Evolutionary conservation across 345 rosid species (phyloP).

Genomic region (Eutrema japonicum): DNA sequence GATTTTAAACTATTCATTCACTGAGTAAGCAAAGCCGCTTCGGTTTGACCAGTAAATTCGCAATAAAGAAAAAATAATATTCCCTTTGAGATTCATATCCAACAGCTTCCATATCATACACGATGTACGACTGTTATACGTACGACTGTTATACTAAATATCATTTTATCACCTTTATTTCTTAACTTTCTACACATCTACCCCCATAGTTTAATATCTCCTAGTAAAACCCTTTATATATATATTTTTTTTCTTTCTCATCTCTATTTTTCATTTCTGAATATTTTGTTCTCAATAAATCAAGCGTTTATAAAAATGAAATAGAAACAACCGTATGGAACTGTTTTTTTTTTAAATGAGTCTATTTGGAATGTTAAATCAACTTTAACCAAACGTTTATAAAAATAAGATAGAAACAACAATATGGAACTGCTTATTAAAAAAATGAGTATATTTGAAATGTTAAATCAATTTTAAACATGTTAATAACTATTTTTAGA

Average conservation of each 20-base stretch:
- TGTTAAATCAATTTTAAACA: background rate
- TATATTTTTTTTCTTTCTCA: background rate
- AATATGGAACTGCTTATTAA: background rate
- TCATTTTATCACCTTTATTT: constrained; percentile 15
- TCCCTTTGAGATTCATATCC: constrained; percentile 39
- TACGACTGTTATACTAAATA: constrained; percentile 15
- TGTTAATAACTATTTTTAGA: too few species aligned
- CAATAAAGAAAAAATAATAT: constrained; percentile 28
- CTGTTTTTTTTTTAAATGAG: background rate
- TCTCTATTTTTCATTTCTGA: background rate
- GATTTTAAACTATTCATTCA: constrained; percentile 3
- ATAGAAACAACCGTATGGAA: background rate
- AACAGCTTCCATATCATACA: constrained; percentile 33
- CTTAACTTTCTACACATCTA: background rate
- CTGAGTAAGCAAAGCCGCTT: background rate
- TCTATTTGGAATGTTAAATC: background rate
- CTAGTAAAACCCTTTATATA: background rate
- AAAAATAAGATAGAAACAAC: background rate
- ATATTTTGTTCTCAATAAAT: background rate
- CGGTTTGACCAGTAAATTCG: constrained; percentile 36
- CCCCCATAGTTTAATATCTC: background rate
- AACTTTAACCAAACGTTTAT: background rate
- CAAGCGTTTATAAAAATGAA: background rate
- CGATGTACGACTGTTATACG: constrained; percentile 38
- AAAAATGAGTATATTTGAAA: background rate